A percentile compares a stretch with the other conserved stretches of the same genome.
Conservation (phyloP, 2,329 filamentous ascomycete species). For the Coniochaeta pulveracea region DNA sequence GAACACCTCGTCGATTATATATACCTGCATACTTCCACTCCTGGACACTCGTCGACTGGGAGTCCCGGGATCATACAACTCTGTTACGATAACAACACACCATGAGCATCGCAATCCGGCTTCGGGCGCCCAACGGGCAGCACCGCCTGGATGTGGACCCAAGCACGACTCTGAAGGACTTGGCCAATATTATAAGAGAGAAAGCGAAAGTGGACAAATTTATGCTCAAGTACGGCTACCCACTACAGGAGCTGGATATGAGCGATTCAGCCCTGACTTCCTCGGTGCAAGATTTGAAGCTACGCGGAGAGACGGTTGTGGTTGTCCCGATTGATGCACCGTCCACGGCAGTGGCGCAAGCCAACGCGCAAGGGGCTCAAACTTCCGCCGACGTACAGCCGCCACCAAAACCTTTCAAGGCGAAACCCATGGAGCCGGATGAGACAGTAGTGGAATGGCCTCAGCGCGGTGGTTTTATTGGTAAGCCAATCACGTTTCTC, state of each 20-base stretch:
- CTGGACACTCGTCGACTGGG: too few species aligned
- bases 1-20: too few species aligned
- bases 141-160: conserved; percentile 60
- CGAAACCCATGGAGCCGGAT: conserved; percentile 24
- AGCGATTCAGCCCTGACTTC: conserved; percentile 30
- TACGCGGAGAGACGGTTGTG: conserved; percentile 39
- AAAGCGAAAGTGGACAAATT: conserved; percentile 57
- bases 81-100: too few species aligned
- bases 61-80: too few species aligned
- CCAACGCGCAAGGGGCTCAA: conserved; percentile 3
- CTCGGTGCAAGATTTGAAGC: conserved; percentile 34
- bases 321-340: conserved; percentile 33
- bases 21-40: too few species aligned
- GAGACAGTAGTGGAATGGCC: conserved; percentile 36
- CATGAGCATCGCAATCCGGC: conserved; percentile 56
- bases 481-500: conserved; percentile 20
- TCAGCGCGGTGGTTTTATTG: conserved; percentile 36
- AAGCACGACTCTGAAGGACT: conserved; percentile 50
- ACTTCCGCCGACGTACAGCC: conserved; percentile 7
- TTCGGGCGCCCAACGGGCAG: conserved; percentile 63
- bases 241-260: conserved; percentile 58
- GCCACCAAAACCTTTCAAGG: conserved; percentile 15
- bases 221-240: conserved; percentile 76
- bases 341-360: conserved; percentile 9
- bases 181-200: conserved; percentile 48